Evolutionary conservation across 1,284 basidiomycete species (phyloP).

Genomic region (Tausonia pullulans): DNA sequence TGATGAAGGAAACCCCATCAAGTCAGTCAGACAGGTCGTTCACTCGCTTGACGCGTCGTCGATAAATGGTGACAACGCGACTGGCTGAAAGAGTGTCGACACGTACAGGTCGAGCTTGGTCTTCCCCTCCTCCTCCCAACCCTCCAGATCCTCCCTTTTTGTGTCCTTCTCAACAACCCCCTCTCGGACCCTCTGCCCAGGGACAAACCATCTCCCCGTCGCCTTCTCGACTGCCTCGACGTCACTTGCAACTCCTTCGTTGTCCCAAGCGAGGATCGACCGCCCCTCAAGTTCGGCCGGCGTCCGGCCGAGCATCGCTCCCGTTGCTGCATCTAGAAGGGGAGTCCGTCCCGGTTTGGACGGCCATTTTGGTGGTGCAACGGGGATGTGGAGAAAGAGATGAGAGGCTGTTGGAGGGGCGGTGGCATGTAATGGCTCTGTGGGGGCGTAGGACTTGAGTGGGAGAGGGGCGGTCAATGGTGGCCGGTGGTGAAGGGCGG

Average conservation of each 20-base stretch:
- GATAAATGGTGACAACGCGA: neutral
- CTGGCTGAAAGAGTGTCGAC: neutral
- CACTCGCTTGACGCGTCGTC: neutral
- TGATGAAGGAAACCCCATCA: conserved; percentile 30
- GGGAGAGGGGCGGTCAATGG: too few relatives aligned
- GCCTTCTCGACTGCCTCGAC: neutral
- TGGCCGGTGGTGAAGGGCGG: too few relatives aligned
- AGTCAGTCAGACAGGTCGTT: neutral
- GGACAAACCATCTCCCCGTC: neutral
- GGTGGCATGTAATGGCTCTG: too few relatives aligned
- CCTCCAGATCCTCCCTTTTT: conserved; percentile 1
- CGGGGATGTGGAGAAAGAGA: too few relatives aligned
- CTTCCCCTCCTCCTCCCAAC: neutral
- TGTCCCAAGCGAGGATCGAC: neutral
- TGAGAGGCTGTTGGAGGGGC: too few relatives aligned
- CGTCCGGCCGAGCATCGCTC: neutral
- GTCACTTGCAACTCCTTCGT: neutral
- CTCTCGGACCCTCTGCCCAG: neutral
- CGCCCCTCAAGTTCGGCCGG: neutral
- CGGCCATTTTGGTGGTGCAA: too few relatives aligned
- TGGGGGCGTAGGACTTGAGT: too few relatives aligned
- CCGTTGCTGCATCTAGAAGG: too few relatives aligned
- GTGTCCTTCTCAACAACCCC: neutral
- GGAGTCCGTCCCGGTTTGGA: too few relatives aligned
- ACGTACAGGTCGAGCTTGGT: neutral